These are phyloP conservation scores for Pythium utonaiense DNA, from an alignment of 352 stramenopile genomes.

Conservation along the genomic window DNA sequence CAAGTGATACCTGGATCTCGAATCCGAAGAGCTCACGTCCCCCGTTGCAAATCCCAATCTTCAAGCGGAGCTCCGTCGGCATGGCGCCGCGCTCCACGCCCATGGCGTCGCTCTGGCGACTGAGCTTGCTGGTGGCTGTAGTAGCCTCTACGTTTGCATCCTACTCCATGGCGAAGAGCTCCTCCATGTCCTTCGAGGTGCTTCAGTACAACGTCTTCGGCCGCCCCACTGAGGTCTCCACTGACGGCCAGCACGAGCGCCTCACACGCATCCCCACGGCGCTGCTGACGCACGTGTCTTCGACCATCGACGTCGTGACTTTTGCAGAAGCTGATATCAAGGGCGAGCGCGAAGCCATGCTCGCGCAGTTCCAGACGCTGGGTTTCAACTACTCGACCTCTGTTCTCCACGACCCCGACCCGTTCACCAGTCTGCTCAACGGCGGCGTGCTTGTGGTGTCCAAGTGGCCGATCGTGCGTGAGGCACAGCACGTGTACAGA, in stretches of 20 bases:
- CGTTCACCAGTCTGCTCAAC: slow-evolving; percentile 80
- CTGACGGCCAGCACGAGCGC: slow-evolving; percentile 65
- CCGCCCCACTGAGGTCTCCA: slow-evolving; percentile 59
- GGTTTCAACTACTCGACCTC: slow-evolving; percentile 63
- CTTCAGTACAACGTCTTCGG: slow-evolving; percentile 82
- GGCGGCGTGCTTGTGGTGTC: slow-evolving; percentile 79
- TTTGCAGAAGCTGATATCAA: slow-evolving; percentile 67
- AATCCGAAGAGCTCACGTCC: slow-evolving; percentile 1
- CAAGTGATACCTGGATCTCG: background rate
- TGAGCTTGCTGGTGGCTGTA: background rate
- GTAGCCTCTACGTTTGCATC: background rate
- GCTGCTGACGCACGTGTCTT: slow-evolving; percentile 35
- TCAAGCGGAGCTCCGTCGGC: background rate
- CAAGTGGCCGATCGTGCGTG: slow-evolving; percentile 73
- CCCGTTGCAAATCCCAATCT: background rate
- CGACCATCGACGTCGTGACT: slow-evolving; percentile 67
- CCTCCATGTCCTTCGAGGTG: slow-evolving; percentile 20
- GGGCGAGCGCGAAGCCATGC: slow-evolving; percentile 52
- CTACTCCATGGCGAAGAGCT: background rate
- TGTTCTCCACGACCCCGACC: slow-evolving; percentile 71
- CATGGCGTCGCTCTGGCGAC: background rate
- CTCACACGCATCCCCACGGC: slow-evolving; percentile 57
- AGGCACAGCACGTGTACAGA: slow-evolving; percentile 79
- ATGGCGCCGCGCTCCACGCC: background rate
- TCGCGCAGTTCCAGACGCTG: slow-evolving; percentile 46